These are phyloP conservation scores for Spongospora subterranea DNA, from an alignment of 208 protist genomes.

Conservation along the genomic window DNA sequence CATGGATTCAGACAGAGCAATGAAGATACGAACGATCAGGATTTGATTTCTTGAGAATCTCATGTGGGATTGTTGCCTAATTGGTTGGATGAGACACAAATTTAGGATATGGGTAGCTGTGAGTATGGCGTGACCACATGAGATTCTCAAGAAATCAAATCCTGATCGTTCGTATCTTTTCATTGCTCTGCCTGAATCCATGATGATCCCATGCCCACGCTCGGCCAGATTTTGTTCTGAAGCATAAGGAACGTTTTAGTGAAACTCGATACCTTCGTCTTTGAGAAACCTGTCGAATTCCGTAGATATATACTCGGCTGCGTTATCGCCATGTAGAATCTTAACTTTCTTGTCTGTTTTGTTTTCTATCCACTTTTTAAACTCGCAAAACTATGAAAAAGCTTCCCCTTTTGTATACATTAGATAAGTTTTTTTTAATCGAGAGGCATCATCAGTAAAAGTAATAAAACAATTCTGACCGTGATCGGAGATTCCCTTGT, in stretches of 20 bases:
- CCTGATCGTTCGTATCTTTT: too few species aligned
- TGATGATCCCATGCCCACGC: too few species aligned
- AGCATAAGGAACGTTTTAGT: too few species aligned
- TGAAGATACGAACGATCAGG: too few species aligned
- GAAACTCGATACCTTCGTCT: too few species aligned
- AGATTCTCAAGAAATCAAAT: neutral
- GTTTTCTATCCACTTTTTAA: neutral
- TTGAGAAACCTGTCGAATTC: too few species aligned
- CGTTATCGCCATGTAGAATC: neutral
- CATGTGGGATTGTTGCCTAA: too few species aligned
- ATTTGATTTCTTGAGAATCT: too few species aligned
- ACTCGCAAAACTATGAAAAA: neutral
- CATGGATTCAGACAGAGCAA: slow-evolving; percentile 21
- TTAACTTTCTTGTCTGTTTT: neutral
- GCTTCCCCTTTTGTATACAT: neutral
- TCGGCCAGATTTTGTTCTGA: too few species aligned
- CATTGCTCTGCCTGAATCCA: slow-evolving; percentile 32
- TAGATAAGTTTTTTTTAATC: neutral
- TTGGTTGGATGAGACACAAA: too few species aligned
- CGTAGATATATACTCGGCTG: too few species aligned
- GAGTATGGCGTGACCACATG: neutral
- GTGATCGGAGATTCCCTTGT: neutral
- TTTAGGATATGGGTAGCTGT: slow-evolving; percentile 20
- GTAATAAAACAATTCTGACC: slow-evolving; percentile 16
- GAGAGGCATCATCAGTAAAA: slow-evolving; percentile 8